Evolutionary conservation across 2,329 filamentous ascomycete genomes (phyloP).

Genomic region (Zasmidium cellare): DNA sequence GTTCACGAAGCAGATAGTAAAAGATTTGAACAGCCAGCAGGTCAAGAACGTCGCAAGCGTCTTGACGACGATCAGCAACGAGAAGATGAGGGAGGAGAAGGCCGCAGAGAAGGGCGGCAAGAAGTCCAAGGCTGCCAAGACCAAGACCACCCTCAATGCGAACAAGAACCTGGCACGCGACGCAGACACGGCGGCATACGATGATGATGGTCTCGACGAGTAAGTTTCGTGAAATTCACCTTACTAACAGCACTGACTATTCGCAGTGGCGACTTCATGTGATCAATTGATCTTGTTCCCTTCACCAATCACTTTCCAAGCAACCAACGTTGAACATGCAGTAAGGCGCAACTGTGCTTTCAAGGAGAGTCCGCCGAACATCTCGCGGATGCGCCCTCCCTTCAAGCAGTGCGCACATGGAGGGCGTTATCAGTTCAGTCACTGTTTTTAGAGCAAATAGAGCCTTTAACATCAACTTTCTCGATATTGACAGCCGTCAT

Average conservation of each 20-base stretch:
- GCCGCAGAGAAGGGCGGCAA: constrained; percentile 88
- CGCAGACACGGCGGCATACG: constrained; percentile 76
- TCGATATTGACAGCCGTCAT: too few species aligned
- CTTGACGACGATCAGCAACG: constrained; percentile 87
- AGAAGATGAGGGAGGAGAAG: constrained; percentile 99
- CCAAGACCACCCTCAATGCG: constrained; percentile 79
- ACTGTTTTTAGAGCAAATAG: not conserved
- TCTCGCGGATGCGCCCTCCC: not conserved
- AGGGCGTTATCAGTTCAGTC: not conserved
- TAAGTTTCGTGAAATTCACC: constrained; percentile 58
- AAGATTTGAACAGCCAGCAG: constrained; percentile 86
- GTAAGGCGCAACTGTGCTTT: not conserved
- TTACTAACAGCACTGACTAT: not conserved
- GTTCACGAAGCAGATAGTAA: constrained; percentile 81
- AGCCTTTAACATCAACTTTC: not conserved
- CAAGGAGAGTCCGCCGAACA: not conserved
- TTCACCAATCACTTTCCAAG: not conserved
- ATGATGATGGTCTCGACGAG: constrained; percentile 79
- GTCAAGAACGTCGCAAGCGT: constrained; percentile 93
- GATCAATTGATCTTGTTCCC: not conserved
- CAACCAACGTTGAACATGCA: not conserved
- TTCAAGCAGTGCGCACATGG: too few species aligned
- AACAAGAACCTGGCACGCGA: constrained; percentile 55
- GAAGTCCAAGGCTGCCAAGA: constrained; percentile 97
- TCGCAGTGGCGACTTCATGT: constrained; percentile 19